A percentile compares a stretch with the other conserved stretches of the same genome.
Evolutionary conservation across 176 grass and related monocot genomes (phyloP).

Genomic region (Themeda triandra): DNA sequence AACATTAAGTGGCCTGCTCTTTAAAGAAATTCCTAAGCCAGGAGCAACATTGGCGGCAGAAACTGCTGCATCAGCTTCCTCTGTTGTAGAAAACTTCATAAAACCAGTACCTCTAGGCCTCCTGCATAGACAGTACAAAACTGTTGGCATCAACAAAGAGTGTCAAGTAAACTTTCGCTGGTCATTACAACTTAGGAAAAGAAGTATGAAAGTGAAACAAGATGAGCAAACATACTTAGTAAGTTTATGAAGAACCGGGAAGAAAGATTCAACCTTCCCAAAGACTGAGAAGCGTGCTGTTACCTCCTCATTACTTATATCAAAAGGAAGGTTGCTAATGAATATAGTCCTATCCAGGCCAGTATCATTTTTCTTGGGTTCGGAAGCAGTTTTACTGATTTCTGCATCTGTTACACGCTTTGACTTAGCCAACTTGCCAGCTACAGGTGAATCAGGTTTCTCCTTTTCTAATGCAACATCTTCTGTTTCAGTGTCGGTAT

Average conservation of each 20-base stretch:
- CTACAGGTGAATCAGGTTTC: conserved; percentile 36
- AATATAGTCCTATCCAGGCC: conserved; percentile 83
- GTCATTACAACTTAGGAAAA: conserved; percentile 3
- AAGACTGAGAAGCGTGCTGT: conserved; percentile 73
- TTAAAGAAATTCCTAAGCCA: conserved; percentile 86
- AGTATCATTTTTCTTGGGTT: conserved; percentile 48
- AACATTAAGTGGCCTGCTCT: conserved; percentile 68
- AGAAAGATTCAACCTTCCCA: conserved; percentile 84
- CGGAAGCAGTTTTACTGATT: conserved; percentile 9
- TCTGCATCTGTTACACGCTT: conserved; percentile 20
- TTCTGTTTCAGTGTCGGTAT: conserved; percentile 42
- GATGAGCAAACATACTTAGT: conserved; percentile 71
- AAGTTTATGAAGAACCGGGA: conserved; percentile 86
- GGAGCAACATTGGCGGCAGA: conserved; percentile 71
- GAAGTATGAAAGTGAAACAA: background rate
- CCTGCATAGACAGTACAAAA: conserved; percentile 37
- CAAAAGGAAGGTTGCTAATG: conserved; percentile 96
- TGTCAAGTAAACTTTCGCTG: conserved; percentile 17
- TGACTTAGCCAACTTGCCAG: conserved; percentile 6
- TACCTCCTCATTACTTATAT: conserved; percentile 68
- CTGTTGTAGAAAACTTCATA: conserved; percentile 65
- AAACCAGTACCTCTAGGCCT: conserved; percentile 85
- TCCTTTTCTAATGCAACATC: conserved; percentile 25
- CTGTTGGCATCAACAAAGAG: background rate
- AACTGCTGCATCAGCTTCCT: conserved; percentile 69